A percentile compares a stretch with the other conserved stretches of the same genome.
These are phyloP conservation scores for Penicillium paradoxum DNA, from an alignment of 495 filamentous ascomycete species.

Conservation along the genomic window DNA sequence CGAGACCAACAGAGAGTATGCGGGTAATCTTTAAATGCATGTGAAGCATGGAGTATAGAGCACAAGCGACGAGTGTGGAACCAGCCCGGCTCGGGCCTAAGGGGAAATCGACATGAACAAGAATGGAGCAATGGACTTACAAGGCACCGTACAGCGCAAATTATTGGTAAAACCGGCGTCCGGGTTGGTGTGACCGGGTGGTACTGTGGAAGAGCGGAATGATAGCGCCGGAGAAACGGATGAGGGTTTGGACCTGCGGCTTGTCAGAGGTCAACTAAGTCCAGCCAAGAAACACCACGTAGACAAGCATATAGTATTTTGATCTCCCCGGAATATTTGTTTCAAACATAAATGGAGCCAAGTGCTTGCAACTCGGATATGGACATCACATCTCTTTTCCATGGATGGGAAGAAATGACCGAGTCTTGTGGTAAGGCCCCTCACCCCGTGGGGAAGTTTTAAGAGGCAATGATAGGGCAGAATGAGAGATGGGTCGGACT, in stretches of 20 bases:
- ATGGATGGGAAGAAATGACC: neutral
- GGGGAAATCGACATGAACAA: conserved; percentile 10
- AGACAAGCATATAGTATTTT: neutral
- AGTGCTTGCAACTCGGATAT: neutral
- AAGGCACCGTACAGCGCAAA: conserved; percentile 11
- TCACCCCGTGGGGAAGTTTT: neutral
- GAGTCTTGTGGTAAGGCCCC: neutral
- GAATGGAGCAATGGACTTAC: conserved; percentile 16
- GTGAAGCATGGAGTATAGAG: neutral
- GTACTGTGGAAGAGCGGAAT: conserved; percentile 11
- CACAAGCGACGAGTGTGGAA: conserved; percentile 1
- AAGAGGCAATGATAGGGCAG: conserved; percentile 1
- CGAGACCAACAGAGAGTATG: neutral
- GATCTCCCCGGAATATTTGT: neutral
- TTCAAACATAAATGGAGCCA: neutral
- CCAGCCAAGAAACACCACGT: conserved; percentile 7
- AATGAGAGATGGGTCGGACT: neutral
- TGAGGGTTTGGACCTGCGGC: conserved; percentile 19
- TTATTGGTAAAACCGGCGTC: conserved; percentile 1
- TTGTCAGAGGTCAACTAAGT: conserved; percentile 16
- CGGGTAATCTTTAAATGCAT: neutral
- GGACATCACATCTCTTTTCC: neutral
- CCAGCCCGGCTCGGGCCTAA: conserved; percentile 18
- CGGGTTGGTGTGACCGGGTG: conserved; percentile 13
- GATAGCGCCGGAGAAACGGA: conserved; percentile 41